A percentile compares a stretch with the other conserved stretches of the same genome.
Conservation (phyloP, 441 rosid species). For the Erysimum cheiri region DNA sequence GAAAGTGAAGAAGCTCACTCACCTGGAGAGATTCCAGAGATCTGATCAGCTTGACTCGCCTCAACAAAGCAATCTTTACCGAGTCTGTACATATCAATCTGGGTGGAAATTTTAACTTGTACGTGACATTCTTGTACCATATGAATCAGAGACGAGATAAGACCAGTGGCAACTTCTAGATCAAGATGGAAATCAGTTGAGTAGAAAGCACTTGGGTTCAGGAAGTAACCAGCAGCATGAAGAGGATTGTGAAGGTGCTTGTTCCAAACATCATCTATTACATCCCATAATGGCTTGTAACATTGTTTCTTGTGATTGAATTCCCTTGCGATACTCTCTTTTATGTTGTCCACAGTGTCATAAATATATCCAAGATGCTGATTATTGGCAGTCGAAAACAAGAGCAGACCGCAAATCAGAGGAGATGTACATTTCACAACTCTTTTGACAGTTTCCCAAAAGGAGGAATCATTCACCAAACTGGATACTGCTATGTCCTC, state of each 20-base stretch:
- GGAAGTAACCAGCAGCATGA: constrained; percentile 64
- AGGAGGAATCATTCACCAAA: constrained; percentile 47
- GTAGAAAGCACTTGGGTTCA: constrained; percentile 59
- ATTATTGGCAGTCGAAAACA: constrained; percentile 43
- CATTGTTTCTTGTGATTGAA: constrained; percentile 36
- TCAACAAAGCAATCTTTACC: constrained; percentile 52
- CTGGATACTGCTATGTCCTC: constrained; percentile 47
- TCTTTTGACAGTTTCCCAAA: constrained; percentile 56
- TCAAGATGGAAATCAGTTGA: constrained; percentile 53
- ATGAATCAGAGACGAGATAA: constrained; percentile 49
- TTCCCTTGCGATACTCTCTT: constrained; percentile 51
- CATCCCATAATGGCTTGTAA: constrained; percentile 57
- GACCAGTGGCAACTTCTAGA: constrained; percentile 55
- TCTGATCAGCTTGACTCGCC: constrained; percentile 48
- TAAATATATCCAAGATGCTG: constrained; percentile 57
- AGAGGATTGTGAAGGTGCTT: constrained; percentile 57
- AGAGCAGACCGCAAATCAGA: constrained; percentile 45
- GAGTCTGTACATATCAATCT: constrained; percentile 54
- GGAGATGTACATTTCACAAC: constrained; percentile 53
- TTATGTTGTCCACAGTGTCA: constrained; percentile 59
- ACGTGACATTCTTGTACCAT: constrained; percentile 38
- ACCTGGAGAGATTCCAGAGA: constrained; percentile 52
- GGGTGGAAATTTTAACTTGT: constrained; percentile 46
- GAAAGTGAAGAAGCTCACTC: constrained; percentile 10
- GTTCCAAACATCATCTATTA: constrained; percentile 63